Conservation (phyloP, 768 basidiomycete species). For the Boletus fagicola region DNA sequence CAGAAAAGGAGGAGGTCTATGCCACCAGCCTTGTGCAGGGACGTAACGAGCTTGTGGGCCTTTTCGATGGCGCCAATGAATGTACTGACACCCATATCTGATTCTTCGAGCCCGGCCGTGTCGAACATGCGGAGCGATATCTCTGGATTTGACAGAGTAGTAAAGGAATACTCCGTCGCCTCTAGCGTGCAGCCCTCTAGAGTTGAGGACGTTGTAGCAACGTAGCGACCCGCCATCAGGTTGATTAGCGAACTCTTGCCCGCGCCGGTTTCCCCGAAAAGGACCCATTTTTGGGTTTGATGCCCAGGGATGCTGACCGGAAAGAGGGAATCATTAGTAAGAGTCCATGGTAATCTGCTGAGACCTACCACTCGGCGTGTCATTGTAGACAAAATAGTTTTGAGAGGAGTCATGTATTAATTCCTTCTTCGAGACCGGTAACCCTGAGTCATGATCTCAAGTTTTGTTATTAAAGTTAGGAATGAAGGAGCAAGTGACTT, state of each 20-base stretch:
- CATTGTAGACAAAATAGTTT: not conserved
- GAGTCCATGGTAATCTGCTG: not conserved
- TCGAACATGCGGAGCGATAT: too few species aligned
- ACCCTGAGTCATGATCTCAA: not conserved
- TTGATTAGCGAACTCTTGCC: slow-evolving; percentile 3
- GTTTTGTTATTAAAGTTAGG: too few species aligned
- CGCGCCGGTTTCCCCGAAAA: not conserved
- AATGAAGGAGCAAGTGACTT: not conserved
- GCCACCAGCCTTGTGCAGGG: too few species aligned
- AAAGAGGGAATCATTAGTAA: not conserved
- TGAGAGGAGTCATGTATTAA: not conserved
- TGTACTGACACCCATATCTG: too few species aligned
- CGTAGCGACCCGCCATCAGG: not conserved
- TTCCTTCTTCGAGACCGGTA: not conserved
- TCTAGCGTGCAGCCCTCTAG: slow-evolving; percentile 1
- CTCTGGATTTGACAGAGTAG: too few species aligned
- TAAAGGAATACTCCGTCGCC: too few species aligned
- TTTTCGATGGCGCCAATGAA: too few species aligned
- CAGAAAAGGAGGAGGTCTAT: too few species aligned
- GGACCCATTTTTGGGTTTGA: not conserved
- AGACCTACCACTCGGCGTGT: not conserved
- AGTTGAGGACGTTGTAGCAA: not conserved
- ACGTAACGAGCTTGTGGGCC: too few species aligned
- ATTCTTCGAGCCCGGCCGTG: too few species aligned
- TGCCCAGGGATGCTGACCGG: not conserved